Base-by-base conservation (phyloP, 805 yeast genomes). In the Metschnikowia gelsemii region DNA sequence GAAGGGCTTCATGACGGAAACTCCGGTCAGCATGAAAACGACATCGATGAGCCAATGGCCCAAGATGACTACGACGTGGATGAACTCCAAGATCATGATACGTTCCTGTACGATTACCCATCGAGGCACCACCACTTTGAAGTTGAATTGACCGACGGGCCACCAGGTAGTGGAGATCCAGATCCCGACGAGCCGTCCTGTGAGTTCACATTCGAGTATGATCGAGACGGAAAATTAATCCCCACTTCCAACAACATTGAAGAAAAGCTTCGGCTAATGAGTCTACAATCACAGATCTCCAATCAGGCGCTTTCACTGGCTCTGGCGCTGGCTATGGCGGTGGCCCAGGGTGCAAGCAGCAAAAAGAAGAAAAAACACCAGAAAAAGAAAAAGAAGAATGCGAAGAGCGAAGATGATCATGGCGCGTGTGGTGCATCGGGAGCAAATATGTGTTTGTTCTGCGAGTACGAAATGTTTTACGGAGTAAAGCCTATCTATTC, bases 381-480 rank as follows among this genome's bases (percentile, higher is more conserved):
- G 29, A 43, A 32, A 41, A 43, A 37, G 36, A 35, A 37, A 39
- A 45, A 34, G 46, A 47, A 40, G 38, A n/a, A n/a, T n/a, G 26
- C 30, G 41, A 42, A 31, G 39, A 40, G n/a, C 33, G 41, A 22
- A 12, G 47, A 42, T 3, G 38, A 35, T 5, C 40, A 27, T n/a
- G 35, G 25, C 21, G 35, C 27, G 8, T 23, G 33, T 13, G 13
- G 11, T 7, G 36, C 14, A 11, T 7, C 37, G 22, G 35, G 32
- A 21, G 20, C 32, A 5, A 25, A 45, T 28, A 55, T 68, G 46
- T 76, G 82, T 52, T 57, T 74, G 46, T 68, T 76, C 40, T 76
- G 82, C 56, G 79, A 76, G 48, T 76, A 75, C 54, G 77, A 75
- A 51, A 64, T 68, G 38, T 68, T 75, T 2, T 76, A 66, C 54